A percentile compares a stretch with the other conserved stretches of the same genome.
Evolutionary conservation across 2,329 filamentous ascomycete genomes (phyloP).

Genomic region (Neofusicoccum laricinum): DNA sequence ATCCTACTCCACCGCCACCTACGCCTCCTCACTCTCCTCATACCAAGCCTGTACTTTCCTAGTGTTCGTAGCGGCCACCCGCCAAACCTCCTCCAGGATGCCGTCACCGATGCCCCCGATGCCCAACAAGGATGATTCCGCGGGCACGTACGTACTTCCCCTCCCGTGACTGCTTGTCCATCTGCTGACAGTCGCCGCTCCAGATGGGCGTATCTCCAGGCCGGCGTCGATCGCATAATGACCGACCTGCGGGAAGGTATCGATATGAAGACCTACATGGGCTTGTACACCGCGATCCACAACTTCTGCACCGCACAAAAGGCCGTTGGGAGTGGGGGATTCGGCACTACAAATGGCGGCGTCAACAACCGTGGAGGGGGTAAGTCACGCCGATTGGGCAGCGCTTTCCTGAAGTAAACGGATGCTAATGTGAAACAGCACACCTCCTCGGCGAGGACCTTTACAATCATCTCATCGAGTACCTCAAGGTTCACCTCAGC

Average conservation of each 20-base stretch:
- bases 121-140: slow-evolving; percentile 57
- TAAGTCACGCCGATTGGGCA: not conserved
- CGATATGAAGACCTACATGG: slow-evolving; percentile 97
- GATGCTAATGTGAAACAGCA: slow-evolving; percentile 51
- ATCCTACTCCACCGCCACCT: not conserved
- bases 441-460: slow-evolving; percentile 94
- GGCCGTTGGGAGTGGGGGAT: slow-evolving; percentile 62
- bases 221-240: slow-evolving; percentile 91
- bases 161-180: not conserved
- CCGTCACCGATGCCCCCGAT: slow-evolving; percentile 38
- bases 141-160: slow-evolving; percentile 55
- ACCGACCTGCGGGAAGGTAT: slow-evolving; percentile 85
- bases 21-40: not conserved
- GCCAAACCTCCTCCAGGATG: slow-evolving; percentile 2
- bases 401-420: not conserved
- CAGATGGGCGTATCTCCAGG: slow-evolving; percentile 87
- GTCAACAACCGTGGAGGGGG: slow-evolving; percentile 69
- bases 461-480: slow-evolving; percentile 85
- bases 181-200: not conserved
- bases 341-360: slow-evolving; percentile 27
- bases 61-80: not conserved
- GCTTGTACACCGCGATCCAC: slow-evolving; percentile 93
- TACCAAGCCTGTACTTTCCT: not conserved
- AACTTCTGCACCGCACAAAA: slow-evolving; percentile 99
- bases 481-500: slow-evolving; percentile 75